Evolutionary conservation across 1,284 basidiomycete genomes (phyloP), one percentile per base, ranked within the genome.

Genomic region (Trichosporon faecale): DNA sequence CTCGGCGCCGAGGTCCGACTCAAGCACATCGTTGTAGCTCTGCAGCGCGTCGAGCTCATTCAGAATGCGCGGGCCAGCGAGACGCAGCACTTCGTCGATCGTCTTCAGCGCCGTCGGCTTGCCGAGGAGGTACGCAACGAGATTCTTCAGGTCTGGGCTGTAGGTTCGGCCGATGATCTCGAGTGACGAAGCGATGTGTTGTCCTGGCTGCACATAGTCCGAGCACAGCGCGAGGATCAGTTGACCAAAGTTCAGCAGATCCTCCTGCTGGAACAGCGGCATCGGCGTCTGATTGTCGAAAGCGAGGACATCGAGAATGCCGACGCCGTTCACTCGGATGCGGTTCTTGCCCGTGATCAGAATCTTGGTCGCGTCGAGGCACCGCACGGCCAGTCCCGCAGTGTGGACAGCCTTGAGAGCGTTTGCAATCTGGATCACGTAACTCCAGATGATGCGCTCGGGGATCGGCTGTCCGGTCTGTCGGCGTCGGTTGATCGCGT

Each of bases 371-470:
- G 90, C 88, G 76, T 98, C 95, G 52, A 99, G 85, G 82, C 91
- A 90, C 65, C 94, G 86, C 31, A 94, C 88, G 0, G 95, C 92
- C 57, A 95, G 85, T 0, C 93, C 92, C 1, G 88, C 88, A 61
- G 90, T 90, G 79, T 99, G 97, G 0, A 93, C 90, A 33, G 88
- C 88, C 81, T 91, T 94, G 80, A 99, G 88, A 0, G 93, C 95
- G 73, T 89, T 91, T 2, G 91, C 90, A 67, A 99, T 89, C 82
- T 99, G 96, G 40, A 94, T 88, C 66, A 97, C 88, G 79, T 96
- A 99, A 18, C 91, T 92, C 96, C 97, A 99, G 12, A 99, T 81
- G 0, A 91, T 89, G n/a, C 90, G 86, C 82, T 99, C 97, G 0
- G 91, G 87, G 33, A 93, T 85, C 6, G 83, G 84, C 69, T 81